Conservation (phyloP, 2,329 filamentous ascomycete species). For the Pseudogymnoascus sp. region DNA sequence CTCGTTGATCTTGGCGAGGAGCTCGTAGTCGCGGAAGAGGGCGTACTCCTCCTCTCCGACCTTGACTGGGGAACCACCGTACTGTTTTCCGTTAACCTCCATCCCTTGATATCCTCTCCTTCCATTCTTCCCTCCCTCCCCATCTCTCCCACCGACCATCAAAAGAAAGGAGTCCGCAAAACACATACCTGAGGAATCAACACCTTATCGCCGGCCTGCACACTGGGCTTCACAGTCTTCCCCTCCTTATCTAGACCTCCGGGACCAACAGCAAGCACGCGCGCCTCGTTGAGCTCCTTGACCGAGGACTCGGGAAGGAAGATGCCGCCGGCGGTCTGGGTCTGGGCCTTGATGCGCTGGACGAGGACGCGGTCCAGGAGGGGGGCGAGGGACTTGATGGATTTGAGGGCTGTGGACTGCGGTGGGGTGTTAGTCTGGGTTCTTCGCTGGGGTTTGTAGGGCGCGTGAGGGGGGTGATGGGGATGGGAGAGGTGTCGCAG, state of each 20-base stretch:
- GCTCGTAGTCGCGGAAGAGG: slow-evolving; percentile 96
- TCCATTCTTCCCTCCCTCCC: neutral
- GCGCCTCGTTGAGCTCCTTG: slow-evolving; percentile 97
- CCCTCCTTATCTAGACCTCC: slow-evolving; percentile 82
- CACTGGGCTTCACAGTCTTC: slow-evolving; percentile 77
- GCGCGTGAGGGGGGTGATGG: neutral
- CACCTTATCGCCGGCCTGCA: slow-evolving; percentile 78
- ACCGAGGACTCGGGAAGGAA: slow-evolving; percentile 95
- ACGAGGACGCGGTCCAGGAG: slow-evolving; percentile 97
- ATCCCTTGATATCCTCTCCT: neutral
- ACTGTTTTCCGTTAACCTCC: slow-evolving; percentile 46
- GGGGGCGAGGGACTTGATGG: slow-evolving; percentile 87
- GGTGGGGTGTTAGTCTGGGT: neutral
- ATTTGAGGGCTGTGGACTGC: slow-evolving; percentile 72
- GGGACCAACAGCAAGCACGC: slow-evolving; percentile 90
- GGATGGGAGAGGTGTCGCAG: neutral
- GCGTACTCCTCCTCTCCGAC: slow-evolving; percentile 95
- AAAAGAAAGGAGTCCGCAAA: no score
- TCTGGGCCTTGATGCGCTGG: slow-evolving; percentile 93
- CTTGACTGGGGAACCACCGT: slow-evolving; percentile 90
- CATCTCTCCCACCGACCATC: no score
- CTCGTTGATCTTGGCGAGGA: slow-evolving; percentile 98
- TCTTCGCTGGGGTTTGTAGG: neutral
- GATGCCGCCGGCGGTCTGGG: slow-evolving; percentile 94
- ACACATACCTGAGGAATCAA: slow-evolving; percentile 81